phyloP scores from a whole-genome alignment of 75 land plant genomes.

The Gnetum montanum region DNA sequence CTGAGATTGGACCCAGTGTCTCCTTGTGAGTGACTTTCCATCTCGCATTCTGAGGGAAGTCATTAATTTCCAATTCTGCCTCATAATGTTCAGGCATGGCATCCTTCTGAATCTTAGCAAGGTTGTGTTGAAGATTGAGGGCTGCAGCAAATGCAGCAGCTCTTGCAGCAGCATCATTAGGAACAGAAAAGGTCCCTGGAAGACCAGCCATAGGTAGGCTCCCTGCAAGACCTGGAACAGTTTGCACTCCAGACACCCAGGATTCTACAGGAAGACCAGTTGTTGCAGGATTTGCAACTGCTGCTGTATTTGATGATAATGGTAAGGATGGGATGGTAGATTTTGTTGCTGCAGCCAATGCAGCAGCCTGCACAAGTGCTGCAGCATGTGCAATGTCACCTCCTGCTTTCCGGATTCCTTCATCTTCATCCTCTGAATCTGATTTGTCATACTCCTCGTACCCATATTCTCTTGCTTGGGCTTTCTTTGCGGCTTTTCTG shows the following conservation, averaged over 20 bases:
- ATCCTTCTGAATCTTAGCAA: constrained; percentile 84
- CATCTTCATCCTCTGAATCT: constrained; percentile 87
- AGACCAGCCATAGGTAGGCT: constrained; percentile 8
- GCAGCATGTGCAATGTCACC: constrained; percentile 66
- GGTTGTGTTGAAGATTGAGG: constrained; percentile 79
- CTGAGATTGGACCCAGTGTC: constrained; percentile 94
- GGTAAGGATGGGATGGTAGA: constrained; percentile 23
- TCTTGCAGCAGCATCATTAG: constrained; percentile 61
- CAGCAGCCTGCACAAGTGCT: constrained; percentile 56
- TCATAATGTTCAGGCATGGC: constrained; percentile 93
- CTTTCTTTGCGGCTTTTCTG: constrained; percentile 94
- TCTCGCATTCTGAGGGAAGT: constrained; percentile 96
- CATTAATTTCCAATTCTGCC: constrained; percentile 94
- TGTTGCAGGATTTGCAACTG: constrained; percentile 22
- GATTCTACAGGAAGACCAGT: constrained; percentile 27
- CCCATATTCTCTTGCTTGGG: constrained; percentile 96
- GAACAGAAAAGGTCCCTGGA: constrained; percentile 20
- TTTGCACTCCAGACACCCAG: constrained; percentile 17
- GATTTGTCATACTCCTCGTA: constrained; percentile 85
- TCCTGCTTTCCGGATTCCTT: constrained; percentile 79
- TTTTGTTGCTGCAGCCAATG: constrained; percentile 54
- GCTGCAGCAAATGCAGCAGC: constrained; percentile 85
- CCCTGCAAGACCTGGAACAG: constrained; percentile 15
- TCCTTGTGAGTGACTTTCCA: constrained; percentile 99
- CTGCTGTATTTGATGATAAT: constrained; percentile 18